Conservation (phyloP, 257 asterid species). For the Nicotiana paniculata region DNA sequence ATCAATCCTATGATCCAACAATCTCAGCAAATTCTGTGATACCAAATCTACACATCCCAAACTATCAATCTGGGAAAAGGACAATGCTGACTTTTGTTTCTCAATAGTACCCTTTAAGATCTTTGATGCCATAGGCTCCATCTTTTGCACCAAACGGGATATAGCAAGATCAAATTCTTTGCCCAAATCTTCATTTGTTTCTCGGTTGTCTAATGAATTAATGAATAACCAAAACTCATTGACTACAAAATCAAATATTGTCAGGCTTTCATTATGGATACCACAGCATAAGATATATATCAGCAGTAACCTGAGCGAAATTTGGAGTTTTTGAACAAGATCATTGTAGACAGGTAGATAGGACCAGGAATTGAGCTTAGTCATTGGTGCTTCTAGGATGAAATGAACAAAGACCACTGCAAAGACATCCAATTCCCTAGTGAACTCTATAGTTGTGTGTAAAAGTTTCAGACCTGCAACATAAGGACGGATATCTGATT, state of each 20-base stretch:
- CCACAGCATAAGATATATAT: too few relatives aligned
- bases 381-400: neutral
- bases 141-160: neutral
- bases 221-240: neutral
- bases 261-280: neutral
- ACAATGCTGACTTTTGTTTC: neutral
- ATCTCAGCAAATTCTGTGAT: too few relatives aligned
- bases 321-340: neutral
- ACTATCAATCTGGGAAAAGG: neutral
- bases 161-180: neutral
- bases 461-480: neutral
- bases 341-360: too few relatives aligned
- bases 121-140: neutral
- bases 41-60: too few relatives aligned
- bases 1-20: too few relatives aligned
- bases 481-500: too few relatives aligned
- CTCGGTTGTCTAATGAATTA: neutral
- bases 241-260: neutral
- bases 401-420: neutral
- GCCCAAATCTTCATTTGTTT: neutral
- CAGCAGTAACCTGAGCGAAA: neutral
- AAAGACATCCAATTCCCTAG: neutral
- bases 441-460: neutral
- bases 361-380: neutral
- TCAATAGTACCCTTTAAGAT: neutral